Conservation (phyloP, 371 early-diverging fungal genomes). For the Spraguea lophii region DNA sequence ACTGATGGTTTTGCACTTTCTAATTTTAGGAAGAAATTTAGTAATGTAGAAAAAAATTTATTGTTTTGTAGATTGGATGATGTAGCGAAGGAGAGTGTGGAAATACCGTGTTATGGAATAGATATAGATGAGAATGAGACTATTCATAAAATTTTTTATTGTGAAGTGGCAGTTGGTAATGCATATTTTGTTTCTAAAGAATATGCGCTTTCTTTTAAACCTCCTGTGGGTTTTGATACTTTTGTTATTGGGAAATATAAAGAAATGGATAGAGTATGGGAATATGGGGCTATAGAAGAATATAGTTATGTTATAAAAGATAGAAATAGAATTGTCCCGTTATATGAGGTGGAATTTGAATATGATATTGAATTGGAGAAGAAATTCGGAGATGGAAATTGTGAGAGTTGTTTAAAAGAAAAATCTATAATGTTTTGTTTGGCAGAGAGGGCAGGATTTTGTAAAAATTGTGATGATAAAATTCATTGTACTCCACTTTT, state of each 20-base stretch:
- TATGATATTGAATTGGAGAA: constrained; percentile 43
- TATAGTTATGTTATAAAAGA: constrained; percentile 42
- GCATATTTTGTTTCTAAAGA: constrained; percentile 35
- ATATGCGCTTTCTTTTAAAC: constrained; percentile 32
- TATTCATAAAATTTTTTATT: constrained; percentile 38
- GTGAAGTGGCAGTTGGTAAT: constrained; percentile 44
- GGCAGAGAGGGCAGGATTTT: constrained; percentile 45
- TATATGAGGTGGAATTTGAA: constrained; percentile 43
- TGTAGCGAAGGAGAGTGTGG: too few relatives aligned
- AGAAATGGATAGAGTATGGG: background rate
- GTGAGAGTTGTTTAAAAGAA: constrained; percentile 37
- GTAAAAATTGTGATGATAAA: constrained; percentile 39
- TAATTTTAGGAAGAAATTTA: too few relatives aligned
- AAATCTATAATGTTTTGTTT: constrained; percentile 39
- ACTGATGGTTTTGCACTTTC: too few relatives aligned
- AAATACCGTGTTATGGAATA: too few relatives aligned
- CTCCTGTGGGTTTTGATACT: constrained; percentile 35
- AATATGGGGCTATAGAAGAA: constrained; percentile 6
- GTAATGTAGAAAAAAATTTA: too few relatives aligned
- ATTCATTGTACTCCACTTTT: constrained; percentile 43
- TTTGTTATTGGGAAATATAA: constrained; percentile 18
- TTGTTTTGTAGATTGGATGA: too few relatives aligned
- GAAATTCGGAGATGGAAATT: constrained; percentile 25
- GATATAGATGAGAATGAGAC: too few relatives aligned
- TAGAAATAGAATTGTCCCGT: constrained; percentile 24